A percentile compares a stretch with the other conserved stretches of the same genome.
Evolutionary conservation across 1,284 basidiomycete genomes (phyloP).

Genomic region (Boletus mariae): DNA sequence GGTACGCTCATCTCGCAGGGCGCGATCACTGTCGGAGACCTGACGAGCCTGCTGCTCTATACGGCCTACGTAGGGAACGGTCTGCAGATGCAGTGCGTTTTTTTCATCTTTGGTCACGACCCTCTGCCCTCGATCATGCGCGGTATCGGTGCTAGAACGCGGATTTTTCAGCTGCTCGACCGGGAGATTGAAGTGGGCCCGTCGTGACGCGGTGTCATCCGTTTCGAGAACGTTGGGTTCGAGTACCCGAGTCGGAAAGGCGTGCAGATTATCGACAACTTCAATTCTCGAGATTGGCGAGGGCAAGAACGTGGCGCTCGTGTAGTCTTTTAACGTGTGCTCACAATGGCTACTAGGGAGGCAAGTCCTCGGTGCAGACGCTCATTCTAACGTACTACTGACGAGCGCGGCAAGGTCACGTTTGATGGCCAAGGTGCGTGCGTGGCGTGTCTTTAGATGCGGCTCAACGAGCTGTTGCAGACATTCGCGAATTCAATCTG

Average conservation of each 20-base stretch:
- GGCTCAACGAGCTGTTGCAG: constrained; percentile 31
- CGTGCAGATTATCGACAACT: constrained; percentile 73
- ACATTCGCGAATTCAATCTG: constrained; percentile 86
- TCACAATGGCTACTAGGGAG: constrained; percentile 61
- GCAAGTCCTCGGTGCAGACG: constrained; percentile 89
- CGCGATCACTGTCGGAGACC: constrained; percentile 85
- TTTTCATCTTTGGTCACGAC: constrained; percentile 8
- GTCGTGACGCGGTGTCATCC: constrained; percentile 60
- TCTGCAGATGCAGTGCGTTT: constrained; percentile 71
- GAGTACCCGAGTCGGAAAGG: constrained; percentile 84
- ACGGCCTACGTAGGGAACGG: constrained; percentile 87
- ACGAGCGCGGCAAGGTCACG: constrained; percentile 75
- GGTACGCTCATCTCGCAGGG: constrained; percentile 87
- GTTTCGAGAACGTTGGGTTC: constrained; percentile 79
- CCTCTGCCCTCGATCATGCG: constrained; percentile 74
- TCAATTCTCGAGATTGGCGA: constrained; percentile 72
- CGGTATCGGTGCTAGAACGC: constrained; percentile 87
- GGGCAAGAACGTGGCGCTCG: constrained; percentile 88
- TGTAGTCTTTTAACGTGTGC: constrained; percentile 50
- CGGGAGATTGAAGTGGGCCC: constrained; percentile 56
- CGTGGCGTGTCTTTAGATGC: too few species aligned
- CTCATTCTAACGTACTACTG: constrained; percentile 89
- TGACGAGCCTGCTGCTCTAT: constrained; percentile 90
- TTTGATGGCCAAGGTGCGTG: constrained; percentile 79
- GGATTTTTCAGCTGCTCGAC: constrained; percentile 92